Base-by-base conservation (phyloP, 2,329 filamentous ascomycete species). In the Arthrobotrys sphaeroides region DNA sequence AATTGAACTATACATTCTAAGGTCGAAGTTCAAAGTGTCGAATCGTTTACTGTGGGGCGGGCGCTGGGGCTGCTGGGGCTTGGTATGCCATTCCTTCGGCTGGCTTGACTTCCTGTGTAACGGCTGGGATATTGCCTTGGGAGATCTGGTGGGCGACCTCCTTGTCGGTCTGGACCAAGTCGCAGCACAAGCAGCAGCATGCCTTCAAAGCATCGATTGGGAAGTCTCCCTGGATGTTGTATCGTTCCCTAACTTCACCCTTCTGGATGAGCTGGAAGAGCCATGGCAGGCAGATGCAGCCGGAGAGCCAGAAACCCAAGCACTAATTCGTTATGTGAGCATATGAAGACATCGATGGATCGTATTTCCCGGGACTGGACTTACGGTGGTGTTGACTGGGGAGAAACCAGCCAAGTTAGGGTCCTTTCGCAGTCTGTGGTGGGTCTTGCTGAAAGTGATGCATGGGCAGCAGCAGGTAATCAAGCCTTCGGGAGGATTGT, bases 121-220 rank as follows among this genome's bases (percentile, higher is more conserved):
- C 57, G 10, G 51, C 51, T 28, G 70, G 70, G 36, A 74, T 47
- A 31, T 74, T 68, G 9, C 70, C 70, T 31, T 74, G 70, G 4
- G 70, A 36, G 18, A 76, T 69, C 51, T 70, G 64, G 36, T 70
- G 73, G n/a, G 73, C 64, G 36, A 70, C 73, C 40, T 76, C 73
- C 60, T 76, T 76, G 20, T 88, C 87, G 69, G 88, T 84, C 82
- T 89, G 88, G 76, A 88, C 83, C 73, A 88, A 81, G 6, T 84
- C 83, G 79, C 88, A 89, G 83, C 86, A 88, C 36, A 83, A 43
- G 80, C 87, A 89, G 82, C 85, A 89, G 80, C 82, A 88, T 5
- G 84, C 81, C 20, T 82, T 80, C 77, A 85, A 85, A 81, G 84
- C 89, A 80, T 89, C 87, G 31, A 81, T 80, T 68, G 80, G 81